phyloP scores from a whole-genome alignment of 805 yeast genomes.

The Saccharomyces jurei region DNA sequence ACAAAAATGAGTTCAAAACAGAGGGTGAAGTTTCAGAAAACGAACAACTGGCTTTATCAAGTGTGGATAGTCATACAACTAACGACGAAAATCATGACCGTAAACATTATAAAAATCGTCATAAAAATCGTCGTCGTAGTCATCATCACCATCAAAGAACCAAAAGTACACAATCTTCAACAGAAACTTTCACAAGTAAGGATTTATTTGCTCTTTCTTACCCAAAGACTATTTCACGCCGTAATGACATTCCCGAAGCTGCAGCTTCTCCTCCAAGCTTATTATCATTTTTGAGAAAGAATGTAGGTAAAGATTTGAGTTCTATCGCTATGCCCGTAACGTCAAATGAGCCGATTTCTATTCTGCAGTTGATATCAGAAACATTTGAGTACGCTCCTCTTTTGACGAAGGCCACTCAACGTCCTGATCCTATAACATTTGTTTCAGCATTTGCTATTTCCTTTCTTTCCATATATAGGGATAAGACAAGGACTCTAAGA shows the following conservation, averaged over 20 bases:
- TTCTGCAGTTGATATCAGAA: slow-evolving; percentile 74
- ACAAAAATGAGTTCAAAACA: not conserved
- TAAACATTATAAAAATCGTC: slow-evolving; percentile 1
- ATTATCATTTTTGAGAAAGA: slow-evolving; percentile 71
- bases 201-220: slow-evolving; percentile 48
- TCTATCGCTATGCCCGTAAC: slow-evolving; percentile 90
- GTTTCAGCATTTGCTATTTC: slow-evolving; percentile 76
- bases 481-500: slow-evolving; percentile 66
- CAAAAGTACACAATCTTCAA: slow-evolving; percentile 1
- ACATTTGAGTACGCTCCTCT: slow-evolving; percentile 66
- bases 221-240: slow-evolving; percentile 36
- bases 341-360: slow-evolving; percentile 82
- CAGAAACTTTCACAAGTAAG: slow-evolving; percentile 1
- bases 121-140: not conserved
- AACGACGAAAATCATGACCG: slow-evolving; percentile 1
- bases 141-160: not conserved
- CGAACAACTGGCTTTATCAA: not conserved
- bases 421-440: slow-evolving; percentile 47
- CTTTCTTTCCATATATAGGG: slow-evolving; percentile 59
- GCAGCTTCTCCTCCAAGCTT: slow-evolving; percentile 72
- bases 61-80: not conserved
- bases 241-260: slow-evolving; percentile 51
- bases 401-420: slow-evolving; percentile 43
- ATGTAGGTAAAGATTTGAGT: slow-evolving; percentile 84
- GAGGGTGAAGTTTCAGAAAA: slow-evolving; percentile 5